Evolutionary conservation across 495 filamentous ascomycete species (phyloP).

Genomic region (Ascodesmis nigricans): DNA sequence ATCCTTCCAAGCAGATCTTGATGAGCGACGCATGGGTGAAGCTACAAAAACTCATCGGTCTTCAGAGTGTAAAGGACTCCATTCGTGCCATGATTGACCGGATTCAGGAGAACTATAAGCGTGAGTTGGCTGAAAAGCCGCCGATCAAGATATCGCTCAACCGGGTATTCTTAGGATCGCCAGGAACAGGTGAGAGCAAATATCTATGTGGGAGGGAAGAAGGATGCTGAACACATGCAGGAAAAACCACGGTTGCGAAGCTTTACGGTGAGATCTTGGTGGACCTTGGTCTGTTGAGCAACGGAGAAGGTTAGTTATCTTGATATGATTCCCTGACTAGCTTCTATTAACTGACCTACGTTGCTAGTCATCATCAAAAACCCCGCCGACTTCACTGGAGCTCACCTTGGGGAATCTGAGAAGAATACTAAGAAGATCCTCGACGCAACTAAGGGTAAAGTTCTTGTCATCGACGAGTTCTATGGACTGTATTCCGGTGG

Average conservation of each 20-base stretch:
- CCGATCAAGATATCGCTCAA: constrained; percentile 38
- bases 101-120: constrained; percentile 37
- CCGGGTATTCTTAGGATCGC: constrained; percentile 42
- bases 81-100: constrained; percentile 34
- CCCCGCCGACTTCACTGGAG: constrained; percentile 47
- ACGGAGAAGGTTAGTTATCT: constrained; percentile 42
- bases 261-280: constrained; percentile 42
- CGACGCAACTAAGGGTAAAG: constrained; percentile 39
- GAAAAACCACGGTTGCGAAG: constrained; percentile 53
- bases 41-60: constrained; percentile 37
- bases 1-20: constrained; percentile 33
- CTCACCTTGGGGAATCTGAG: constrained; percentile 39
- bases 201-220: no score
- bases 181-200: no score
- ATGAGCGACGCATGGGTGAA: constrained; percentile 34
- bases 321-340: constrained; percentile 5
- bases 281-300: constrained; percentile 34
- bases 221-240: no score
- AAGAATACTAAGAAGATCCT: constrained; percentile 48
- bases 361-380: constrained; percentile 38
- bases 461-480: constrained; percentile 52
- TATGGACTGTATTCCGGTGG: constrained; percentile 31
- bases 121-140: constrained; percentile 37
- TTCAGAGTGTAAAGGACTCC: constrained; percentile 39
- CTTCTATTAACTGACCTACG: not conserved